These are phyloP conservation scores for Rehmannia glutinosa DNA, from an alignment of 257 asterid genomes.

Conservation along the genomic window DNA sequence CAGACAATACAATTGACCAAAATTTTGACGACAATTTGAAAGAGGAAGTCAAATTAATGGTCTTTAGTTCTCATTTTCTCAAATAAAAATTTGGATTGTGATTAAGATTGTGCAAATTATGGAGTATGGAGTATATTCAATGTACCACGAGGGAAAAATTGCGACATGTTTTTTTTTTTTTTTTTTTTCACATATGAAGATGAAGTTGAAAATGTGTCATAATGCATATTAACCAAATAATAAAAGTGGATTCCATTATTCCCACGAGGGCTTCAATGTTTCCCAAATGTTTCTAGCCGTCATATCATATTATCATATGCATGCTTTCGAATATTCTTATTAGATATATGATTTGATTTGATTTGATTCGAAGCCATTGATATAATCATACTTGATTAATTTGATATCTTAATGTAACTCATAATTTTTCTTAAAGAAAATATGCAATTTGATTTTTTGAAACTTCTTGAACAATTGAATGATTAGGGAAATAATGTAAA, in stretches of 20 bases:
- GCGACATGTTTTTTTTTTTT: not conserved
- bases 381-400: no score
- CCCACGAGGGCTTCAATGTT: constrained; percentile 11
- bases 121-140: constrained; percentile 14
- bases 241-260: not conserved
- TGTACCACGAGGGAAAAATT: constrained; percentile 11
- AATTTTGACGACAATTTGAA: constrained; percentile 5
- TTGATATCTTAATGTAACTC: no score
- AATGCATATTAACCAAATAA: constrained; percentile 10
- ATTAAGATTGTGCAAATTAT: not conserved
- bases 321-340: no score
- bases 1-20: not conserved
- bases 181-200: not conserved
- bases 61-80: not conserved
- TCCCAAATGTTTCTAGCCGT: no score
- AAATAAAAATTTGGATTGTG: not conserved
- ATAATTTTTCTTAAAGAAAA: no score
- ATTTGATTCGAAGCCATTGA: no score
- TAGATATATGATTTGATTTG: no score
- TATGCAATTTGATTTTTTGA: no score
- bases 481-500: no score
- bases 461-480: no score
- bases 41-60: constrained; percentile 2
- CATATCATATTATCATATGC: no score
- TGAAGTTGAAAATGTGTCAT: not conserved